Base-by-base conservation (phyloP, 176 grass and related monocot species). In the Cymbopogon citratus region DNA sequence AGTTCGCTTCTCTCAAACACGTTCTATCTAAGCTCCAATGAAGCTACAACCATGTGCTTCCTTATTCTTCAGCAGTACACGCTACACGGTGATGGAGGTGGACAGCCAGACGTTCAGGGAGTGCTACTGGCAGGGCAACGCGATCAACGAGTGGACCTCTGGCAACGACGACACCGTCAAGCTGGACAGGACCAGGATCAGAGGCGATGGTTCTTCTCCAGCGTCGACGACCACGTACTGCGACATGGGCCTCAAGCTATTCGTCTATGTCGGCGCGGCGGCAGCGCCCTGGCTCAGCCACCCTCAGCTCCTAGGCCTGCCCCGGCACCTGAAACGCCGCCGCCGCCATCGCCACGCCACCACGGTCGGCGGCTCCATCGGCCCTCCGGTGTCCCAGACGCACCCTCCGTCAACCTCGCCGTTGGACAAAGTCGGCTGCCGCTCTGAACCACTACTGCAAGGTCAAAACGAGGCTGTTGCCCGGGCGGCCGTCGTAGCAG, bases 161-260 rank as follows among this genome's bases (percentile, higher is more conserved):
- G 78, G 79, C 79, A 16, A 60, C 7, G 85, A 87, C 85, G 85
- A 87, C 85, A 38, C 31, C 51, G 39, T 87, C 5, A 1, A 1
- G 15, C 85, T 87, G 15, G 64, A 63, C 48, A 76, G 49, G 29
- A 15, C 78, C 7, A 63, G 64, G 4, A n/a, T n/a, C n/a, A n/a
- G n/a, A 48, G 15, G 71, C 66, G 78, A 28, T 82, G 85, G 85
- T 87, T 87, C 72, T 60, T 82, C 51, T 81, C 64, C 72, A 5
- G 24, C 72, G 0, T 70, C 1, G 72, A 6, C 28, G 7, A 49
- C 63, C 79, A 87, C n/a, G n/a, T n/a, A n/a, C 64, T 87, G 85
- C 51, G 3, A 61, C 4, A 2, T 21, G 14, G 85, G 85, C n/a
- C 41, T 82, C 63, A 87, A 82, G 63, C 79, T 87, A 39, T 12